Base-by-base conservation (phyloP, 257 asterid genomes). In the Nicotiana tabacum region DNA sequence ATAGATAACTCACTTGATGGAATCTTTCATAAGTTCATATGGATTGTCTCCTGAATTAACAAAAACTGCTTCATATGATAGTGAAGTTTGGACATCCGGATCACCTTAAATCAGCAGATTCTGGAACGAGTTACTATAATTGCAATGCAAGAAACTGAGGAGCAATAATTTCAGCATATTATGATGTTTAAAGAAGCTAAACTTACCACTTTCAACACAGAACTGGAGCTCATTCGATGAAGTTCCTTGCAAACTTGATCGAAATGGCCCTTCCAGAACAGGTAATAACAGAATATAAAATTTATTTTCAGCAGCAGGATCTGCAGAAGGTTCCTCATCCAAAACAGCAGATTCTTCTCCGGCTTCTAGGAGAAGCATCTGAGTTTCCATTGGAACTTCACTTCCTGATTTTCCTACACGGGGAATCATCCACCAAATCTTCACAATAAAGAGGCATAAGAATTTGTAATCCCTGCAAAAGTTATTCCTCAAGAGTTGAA, bases 361-460 rank as follows among this genome's bases (percentile, higher is more conserved):
- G 35, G 43, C 88, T 85, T 91, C 97, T 43, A 92, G 30, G 7
- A 91, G 91, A 48, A 92, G 95, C 93, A 91, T 90, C 74, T 92
- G 95, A 55, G 93, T 92, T 85, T 92, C 97, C 77, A 89, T 13
- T 21, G 97, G 97, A 58, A 91, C 86, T 33, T 91, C 93, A 30
- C 90, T 82, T 0, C 82, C 93, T 0, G 83, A 88, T 77, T 76
- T 91, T 61, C 97, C 97, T 10, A 90, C 83, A 2, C 91, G 91
- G 3, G 97, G 97, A 65, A 86, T 89, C 95, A 92, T 92, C 97
- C 97, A 92, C 97, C 97, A 92, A 16, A 92, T 90, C 83, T 91
- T 92, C 68, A 87, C 88, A 1, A 85, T 81, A 82, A 88, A 92
- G 11, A 92, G 90, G 79, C 94, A 89, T 87, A 92, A 35, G 83